phyloP scores from a whole-genome alignment of 2,329 filamentous ascomycete species.

The Nemania sp. region DNA sequence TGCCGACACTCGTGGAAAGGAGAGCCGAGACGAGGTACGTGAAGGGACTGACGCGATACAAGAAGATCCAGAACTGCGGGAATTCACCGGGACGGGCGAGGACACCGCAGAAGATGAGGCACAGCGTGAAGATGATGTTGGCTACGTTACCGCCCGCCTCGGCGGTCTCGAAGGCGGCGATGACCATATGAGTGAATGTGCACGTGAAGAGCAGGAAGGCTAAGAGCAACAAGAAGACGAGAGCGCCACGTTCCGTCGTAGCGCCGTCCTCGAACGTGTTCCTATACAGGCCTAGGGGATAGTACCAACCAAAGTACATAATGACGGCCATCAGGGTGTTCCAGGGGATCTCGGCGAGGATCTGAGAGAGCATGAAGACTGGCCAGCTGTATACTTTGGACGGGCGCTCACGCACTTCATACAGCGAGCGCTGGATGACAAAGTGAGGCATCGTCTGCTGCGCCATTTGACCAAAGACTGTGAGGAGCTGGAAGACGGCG shows the following conservation, averaged over 20 bases:
- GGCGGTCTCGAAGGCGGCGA: conserved; percentile 74
- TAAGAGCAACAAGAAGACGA: conserved; percentile 79
- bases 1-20: conserved; percentile 65
- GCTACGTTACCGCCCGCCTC: conserved; percentile 78
- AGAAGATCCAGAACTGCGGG: conserved; percentile 78
- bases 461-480: conserved; percentile 78
- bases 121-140: conserved; percentile 74
- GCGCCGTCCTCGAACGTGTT: conserved; percentile 68
- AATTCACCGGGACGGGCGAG: conserved; percentile 64
- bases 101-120: conserved; percentile 76
- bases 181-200: conserved; percentile 79
- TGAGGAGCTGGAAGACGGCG: conserved; percentile 80
- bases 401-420: conserved; percentile 83
- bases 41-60: conserved; percentile 75
- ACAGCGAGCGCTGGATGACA: conserved; percentile 77
- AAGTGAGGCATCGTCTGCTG: conserved; percentile 88
- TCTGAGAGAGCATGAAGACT: conserved; percentile 81
- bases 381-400: conserved; percentile 86
- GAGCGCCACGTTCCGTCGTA: conserved; percentile 69
- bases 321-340: conserved; percentile 76
- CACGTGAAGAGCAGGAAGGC: conserved; percentile 79
- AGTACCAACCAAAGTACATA: conserved; percentile 84
- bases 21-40: conserved; percentile 74
- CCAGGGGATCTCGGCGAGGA: conserved; percentile 85
- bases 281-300: conserved; percentile 75